Percentiles rank a stretch among this genome's conserved stretches.
phyloP scores from a whole-genome alignment of 257 asterid genomes.

The Striga asiatica region DNA sequence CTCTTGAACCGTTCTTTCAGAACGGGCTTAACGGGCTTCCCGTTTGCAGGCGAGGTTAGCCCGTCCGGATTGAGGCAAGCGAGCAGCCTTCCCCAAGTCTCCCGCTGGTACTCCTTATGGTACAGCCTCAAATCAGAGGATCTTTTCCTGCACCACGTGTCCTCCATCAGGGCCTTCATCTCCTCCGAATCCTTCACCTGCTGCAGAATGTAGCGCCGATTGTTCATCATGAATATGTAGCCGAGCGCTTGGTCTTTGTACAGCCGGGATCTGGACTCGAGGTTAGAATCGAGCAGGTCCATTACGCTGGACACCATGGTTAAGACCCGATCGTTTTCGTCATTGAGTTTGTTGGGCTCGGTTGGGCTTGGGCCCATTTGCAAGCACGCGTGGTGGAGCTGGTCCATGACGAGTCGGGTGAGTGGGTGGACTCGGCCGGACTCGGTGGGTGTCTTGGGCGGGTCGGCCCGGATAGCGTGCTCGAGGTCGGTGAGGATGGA shows the following conservation, averaged over 20 bases:
- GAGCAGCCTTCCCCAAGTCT: conserved; percentile 74
- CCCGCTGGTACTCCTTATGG: conserved; percentile 86
- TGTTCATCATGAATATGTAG: conserved; percentile 91
- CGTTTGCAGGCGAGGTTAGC: conserved; percentile 37
- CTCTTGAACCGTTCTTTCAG: conserved; percentile 81
- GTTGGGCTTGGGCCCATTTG: too few species aligned
- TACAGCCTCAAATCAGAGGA: conserved; percentile 70
- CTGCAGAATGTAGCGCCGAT: conserved; percentile 74
- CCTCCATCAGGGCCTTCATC: conserved; percentile 45
- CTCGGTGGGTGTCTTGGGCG: conserved; percentile 51
- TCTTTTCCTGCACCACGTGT: conserved; percentile 55
- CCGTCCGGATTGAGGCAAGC: conserved; percentile 56
- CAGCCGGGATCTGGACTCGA: conserved; percentile 59
- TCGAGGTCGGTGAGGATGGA: conserved; percentile 53
- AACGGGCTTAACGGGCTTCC: conserved; percentile 65
- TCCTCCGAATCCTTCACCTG: conserved; percentile 51
- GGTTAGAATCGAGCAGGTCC: conserved; percentile 55
- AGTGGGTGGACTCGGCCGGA: conserved; percentile 87
- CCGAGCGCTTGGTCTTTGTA: conserved; percentile 56
- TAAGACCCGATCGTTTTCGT: conserved; percentile 38
- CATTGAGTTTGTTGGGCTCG: too few species aligned
- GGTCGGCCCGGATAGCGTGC: conserved; percentile 55
- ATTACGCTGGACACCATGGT: conserved; percentile 41
- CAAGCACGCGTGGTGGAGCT: conserved; percentile 66
- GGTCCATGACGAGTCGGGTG: conserved; percentile 58